Evolutionary conservation across 2,329 filamentous ascomycete genomes (phyloP).

Genomic region (Cordyceps tenuipes): DNA sequence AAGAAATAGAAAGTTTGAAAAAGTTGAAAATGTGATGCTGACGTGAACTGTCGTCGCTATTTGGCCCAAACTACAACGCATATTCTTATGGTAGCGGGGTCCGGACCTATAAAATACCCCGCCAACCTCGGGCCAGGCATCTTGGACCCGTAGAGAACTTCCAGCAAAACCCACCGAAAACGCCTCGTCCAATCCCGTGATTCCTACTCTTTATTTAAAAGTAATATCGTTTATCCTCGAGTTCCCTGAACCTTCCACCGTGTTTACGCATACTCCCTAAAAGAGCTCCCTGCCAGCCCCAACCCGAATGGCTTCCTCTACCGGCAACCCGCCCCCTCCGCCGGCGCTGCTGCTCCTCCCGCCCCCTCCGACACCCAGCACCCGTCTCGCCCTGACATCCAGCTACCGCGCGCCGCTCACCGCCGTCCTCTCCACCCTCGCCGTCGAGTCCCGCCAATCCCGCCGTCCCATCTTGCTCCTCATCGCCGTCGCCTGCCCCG

Average conservation of each 20-base stretch:
- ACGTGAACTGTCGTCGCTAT: too few relatives aligned
- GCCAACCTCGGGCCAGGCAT: conserved; percentile 2
- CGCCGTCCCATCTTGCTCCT: conserved; percentile 33
- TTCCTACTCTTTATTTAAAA: background rate
- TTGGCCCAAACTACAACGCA: background rate
- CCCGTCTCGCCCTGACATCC: conserved; percentile 41
- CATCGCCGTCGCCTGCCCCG: conserved; percentile 53
- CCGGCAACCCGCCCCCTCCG: background rate
- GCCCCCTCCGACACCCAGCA: conserved; percentile 52
- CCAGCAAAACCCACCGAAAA: background rate
- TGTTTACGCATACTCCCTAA: too few relatives aligned
- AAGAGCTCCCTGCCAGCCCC: too few relatives aligned
- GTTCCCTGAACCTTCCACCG: background rate
- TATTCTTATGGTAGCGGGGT: background rate
- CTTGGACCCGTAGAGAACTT: background rate
- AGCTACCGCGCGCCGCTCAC: conserved; percentile 54
- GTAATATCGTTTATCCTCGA: background rate
- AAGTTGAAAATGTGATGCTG: too few relatives aligned
- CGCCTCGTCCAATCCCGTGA: too few relatives aligned
- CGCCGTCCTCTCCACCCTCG: conserved; percentile 43
- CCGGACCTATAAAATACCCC: background rate
- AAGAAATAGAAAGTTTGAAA: too few relatives aligned
- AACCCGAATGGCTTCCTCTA: background rate
- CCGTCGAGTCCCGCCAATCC: conserved; percentile 24
- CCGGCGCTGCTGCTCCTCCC: conserved; percentile 51